Base-by-base conservation (phyloP, 2,329 filamentous ascomycete genomes). In the Pyricularia pennisetigena region DNA sequence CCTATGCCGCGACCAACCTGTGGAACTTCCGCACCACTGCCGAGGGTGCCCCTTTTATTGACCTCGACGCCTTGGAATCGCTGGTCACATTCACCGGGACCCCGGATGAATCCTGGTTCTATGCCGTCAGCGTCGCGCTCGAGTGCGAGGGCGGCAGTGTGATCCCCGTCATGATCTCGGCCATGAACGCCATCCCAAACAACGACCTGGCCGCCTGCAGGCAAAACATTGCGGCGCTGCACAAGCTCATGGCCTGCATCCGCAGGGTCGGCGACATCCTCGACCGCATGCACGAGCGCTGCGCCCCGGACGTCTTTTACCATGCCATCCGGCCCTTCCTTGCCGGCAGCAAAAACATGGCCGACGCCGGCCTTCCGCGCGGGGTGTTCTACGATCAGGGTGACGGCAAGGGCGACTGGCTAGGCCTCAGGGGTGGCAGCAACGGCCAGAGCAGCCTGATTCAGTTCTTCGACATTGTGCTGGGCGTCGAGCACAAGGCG, bases 361-460 rank as follows among this genome's bases (percentile, higher is more conserved):
- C 83, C 8, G 87, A 90, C 8, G 92, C 92, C 0, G 94, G 94
- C 0, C 82, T 97, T 1, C 92, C 94, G 0, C 85, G 87, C 14
- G 94, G 94, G 0, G 88, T 98, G 6, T 87, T 94, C 68, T 97
- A 97, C 75, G 92, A 97, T 72, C 86, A 91, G 68, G 90, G 88
- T 0, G 82, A 86, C 2, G 89, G 88, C 1, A 81, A 82, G 16
- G 86, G 88, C 0, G 80, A 85, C 49, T 97, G 93, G 83, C 83
- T 88, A 23, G 89, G 94, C 72, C 90, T 91, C 69, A 87, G 91
- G n/a, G 94, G 94, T 23, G 94, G 94, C 4, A 96, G 92, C 76
- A 97, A 97, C 74, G 94, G 94, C 0, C 94, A 98, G 78, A 94
- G 91, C 77, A 96, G 92, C 0, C 82, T 97, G 61, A 93, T 98